Evolutionary conservation across 805 yeast genomes (phyloP).

Genomic region (Candida palmyrensis): DNA sequence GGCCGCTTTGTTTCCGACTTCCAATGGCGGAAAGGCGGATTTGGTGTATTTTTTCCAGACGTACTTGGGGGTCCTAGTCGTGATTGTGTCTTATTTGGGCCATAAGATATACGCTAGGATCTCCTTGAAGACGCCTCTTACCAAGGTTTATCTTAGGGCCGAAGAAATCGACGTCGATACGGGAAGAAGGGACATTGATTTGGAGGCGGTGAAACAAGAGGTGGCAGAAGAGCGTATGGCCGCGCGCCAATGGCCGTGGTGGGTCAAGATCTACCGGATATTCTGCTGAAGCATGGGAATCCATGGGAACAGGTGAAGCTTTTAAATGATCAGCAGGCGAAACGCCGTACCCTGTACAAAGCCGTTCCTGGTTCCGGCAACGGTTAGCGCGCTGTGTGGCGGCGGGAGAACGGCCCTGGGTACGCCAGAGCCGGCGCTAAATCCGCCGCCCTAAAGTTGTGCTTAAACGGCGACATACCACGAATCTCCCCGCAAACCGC

Average conservation of each 20-base stretch:
- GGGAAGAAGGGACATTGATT: conserved; percentile 56
- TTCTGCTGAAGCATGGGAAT: too few relatives aligned
- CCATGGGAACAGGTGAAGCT: too few relatives aligned
- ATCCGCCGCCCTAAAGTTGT: too few relatives aligned
- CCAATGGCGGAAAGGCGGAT: conserved; percentile 21
- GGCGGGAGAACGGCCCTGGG: too few relatives aligned
- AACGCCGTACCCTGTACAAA: too few relatives aligned
- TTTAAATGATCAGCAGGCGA: too few relatives aligned
- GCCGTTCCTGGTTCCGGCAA: too few relatives aligned
- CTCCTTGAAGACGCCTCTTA: conserved; percentile 19
- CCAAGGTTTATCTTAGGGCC: conserved; percentile 35
- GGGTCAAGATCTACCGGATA: conserved; percentile 9
- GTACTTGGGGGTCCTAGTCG: conserved; percentile 46
- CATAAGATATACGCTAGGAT: conserved; percentile 45
- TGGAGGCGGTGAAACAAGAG: conserved; percentile 48
- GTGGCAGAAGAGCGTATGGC: conserved; percentile 38
- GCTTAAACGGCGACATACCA: too few relatives aligned
- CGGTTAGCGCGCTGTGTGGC: too few relatives aligned
- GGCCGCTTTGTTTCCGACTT: conserved; percentile 36
- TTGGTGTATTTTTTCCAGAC: conserved; percentile 46
- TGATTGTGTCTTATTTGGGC: conserved; percentile 40
- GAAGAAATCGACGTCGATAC: conserved; percentile 55
- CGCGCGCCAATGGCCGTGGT: conserved; percentile 9
- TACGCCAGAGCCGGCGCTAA: too few relatives aligned
- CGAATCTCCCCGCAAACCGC: too few relatives aligned